phyloP scores from a whole-genome alignment of 768 basidiomycete genomes.

The Pulveroboletus sp. region DNA sequence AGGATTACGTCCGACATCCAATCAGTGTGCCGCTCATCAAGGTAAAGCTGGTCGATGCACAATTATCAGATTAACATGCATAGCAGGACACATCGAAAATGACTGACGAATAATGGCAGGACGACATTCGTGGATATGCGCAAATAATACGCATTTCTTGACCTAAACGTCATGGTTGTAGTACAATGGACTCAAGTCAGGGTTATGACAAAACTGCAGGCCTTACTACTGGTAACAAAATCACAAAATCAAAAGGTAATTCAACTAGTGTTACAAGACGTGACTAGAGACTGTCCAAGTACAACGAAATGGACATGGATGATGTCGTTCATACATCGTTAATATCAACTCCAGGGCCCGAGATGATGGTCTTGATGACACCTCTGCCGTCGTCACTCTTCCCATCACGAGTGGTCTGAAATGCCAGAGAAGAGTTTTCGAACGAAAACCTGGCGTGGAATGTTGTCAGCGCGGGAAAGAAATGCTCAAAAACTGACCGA shows the following conservation, averaged over 20 bases:
- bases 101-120: slow-evolving; percentile 74
- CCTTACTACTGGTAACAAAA: too few relatives aligned
- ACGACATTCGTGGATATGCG: slow-evolving; percentile 71
- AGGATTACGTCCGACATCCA: slow-evolving; percentile 89
- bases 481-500: slow-evolving; percentile 44
- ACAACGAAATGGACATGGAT: too few relatives aligned
- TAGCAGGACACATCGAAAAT: neutral
- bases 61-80: slow-evolving; percentile 2
- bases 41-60: slow-evolving; percentile 55
- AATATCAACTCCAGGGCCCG: slow-evolving; percentile 64
- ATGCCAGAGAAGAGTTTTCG: slow-evolving; percentile 73
- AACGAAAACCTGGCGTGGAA: slow-evolving; percentile 58
- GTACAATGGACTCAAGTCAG: neutral
- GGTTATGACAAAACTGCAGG: too few relatives aligned
- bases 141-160: slow-evolving; percentile 80
- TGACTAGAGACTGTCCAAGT: too few relatives aligned
- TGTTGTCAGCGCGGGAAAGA: neutral
- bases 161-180: slow-evolving; percentile 56
- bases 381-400: slow-evolving; percentile 84
- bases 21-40: slow-evolving; percentile 81
- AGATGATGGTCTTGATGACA: slow-evolving; percentile 88
- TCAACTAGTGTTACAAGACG: too few relatives aligned
- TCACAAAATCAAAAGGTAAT: too few relatives aligned
- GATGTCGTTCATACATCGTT: slow-evolving; percentile 34
- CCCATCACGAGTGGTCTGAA: slow-evolving; percentile 75